phyloP scores from a whole-genome alignment of 2,329 filamentous ascomycete species.

The Lachnellula occidentalis region DNA sequence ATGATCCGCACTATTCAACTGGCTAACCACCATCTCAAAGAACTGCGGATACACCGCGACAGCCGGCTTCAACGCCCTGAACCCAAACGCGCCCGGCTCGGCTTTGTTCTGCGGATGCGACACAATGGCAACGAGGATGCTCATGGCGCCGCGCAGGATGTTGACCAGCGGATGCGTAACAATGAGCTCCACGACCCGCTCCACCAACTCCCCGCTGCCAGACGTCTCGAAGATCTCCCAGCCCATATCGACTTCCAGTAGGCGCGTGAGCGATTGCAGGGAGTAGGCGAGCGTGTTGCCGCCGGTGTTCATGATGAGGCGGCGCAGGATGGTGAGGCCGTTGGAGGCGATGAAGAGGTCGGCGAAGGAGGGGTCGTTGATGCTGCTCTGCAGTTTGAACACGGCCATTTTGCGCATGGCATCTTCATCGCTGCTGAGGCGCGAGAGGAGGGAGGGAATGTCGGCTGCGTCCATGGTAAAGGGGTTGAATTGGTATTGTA shows the following conservation, averaged over 20 bases:
- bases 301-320: slow-evolving; percentile 75
- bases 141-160: slow-evolving; percentile 93
- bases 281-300: slow-evolving; percentile 97
- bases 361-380: slow-evolving; percentile 93
- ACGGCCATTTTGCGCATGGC: slow-evolving; percentile 96
- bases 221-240: slow-evolving; percentile 79
- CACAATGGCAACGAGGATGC: slow-evolving; percentile 89
- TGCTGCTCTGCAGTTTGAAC: slow-evolving; percentile 93
- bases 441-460: slow-evolving; percentile 59
- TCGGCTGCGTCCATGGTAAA: slow-evolving; percentile 58
- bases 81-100: slow-evolving; percentile 68
- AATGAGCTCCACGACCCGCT: slow-evolving; percentile 81
- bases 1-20: slow-evolving; percentile 90
- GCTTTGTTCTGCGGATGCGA: slow-evolving; percentile 65
- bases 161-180: slow-evolving; percentile 96
- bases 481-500: no score
- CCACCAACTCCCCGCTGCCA: slow-evolving; percentile 59
- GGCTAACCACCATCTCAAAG: slow-evolving; percentile 85
- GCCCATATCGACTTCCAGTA: slow-evolving; percentile 95
- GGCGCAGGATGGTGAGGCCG: slow-evolving; percentile 73
- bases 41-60: slow-evolving; percentile 90
- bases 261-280: slow-evolving; percentile 76
- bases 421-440: slow-evolving; percentile 69
- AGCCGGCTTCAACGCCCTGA: slow-evolving; percentile 85
- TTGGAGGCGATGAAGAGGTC: slow-evolving; percentile 92